Evolutionary conservation across 495 filamentous ascomycete species (phyloP), one percentile per base, ranked within the genome.

Genomic region (Penicillium dipodomyicola): DNA sequence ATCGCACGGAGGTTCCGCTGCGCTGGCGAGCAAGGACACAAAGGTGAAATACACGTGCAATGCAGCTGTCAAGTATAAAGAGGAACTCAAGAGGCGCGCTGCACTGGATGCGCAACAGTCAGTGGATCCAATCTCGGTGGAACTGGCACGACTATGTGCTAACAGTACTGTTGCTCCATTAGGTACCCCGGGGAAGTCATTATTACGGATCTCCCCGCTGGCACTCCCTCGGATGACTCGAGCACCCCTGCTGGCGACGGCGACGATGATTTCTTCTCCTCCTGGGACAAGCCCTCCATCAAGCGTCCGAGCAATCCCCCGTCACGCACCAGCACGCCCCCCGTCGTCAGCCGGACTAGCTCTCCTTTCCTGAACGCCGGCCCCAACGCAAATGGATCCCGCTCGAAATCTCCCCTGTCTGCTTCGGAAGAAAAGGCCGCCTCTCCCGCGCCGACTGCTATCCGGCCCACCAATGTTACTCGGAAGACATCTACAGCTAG

Each of bases 231-330:
- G 35, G 87, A 89, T 58, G 84, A 82, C 60, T 79, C 85, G 1
- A 80, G 76, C 64, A 92, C 91, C 19, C 89, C 90, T 39, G 80
- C 87, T 43, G 85, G 81, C 50, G 93, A 97, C 57, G 73, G 78
- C 23, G 91, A 88, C 9, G 91, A 95, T 60, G 93, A 97, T 71
- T 98, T 97, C 81, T 98, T 97, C 78, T 96, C 93, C 9, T 96
- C 91, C 0, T 98, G 93, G 92, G 95, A 97, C 70, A 96, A 96
- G 74, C 94, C 94, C 4, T 83, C 91, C 4, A 96, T 98, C 77
- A 98, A 97, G 78, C 88, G 92, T 54, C 95, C 92, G 9, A 96
- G 89, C 63, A 94, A 96, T 57, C 94, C 94, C 27, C 84, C 93
- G 30, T 96, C 93, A 32, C 88, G 94, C 67, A 94, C 91, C 35